phyloP scores from a whole-genome alignment of 305 asterid species.

The Withania somnifera region DNA sequence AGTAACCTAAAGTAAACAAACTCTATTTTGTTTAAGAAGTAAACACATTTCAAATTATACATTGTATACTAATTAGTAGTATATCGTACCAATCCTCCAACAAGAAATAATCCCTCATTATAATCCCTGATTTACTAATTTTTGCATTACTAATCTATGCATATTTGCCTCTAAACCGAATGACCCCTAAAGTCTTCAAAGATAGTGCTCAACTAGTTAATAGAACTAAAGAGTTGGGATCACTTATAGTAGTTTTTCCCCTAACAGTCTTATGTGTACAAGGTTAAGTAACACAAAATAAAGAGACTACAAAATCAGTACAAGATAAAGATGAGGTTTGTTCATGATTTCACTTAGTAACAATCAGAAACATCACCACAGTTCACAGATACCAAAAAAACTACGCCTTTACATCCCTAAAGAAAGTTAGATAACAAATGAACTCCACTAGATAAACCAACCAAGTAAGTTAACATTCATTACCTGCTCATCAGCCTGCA shows the following conservation, averaged over 20 bases:
- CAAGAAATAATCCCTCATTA: not conserved
- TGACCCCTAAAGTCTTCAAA: not conserved
- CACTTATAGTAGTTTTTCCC: not conserved
- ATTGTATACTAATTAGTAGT: not conserved
- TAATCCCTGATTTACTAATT: not conserved
- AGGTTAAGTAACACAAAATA: not conserved
- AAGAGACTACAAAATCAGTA: not conserved
- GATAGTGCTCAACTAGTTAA: not conserved
- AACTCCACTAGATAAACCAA: not conserved
- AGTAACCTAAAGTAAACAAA: not conserved
- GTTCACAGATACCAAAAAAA: not conserved
- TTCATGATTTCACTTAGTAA: not conserved
- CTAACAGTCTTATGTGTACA: not conserved
- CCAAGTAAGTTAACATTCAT: not conserved
- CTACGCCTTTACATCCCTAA: not conserved
- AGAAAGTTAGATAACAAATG: not conserved
- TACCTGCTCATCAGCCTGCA: constrained; percentile 51
- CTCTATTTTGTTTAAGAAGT: not conserved
- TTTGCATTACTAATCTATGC: not conserved
- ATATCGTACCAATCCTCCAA: not conserved
- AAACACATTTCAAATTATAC: not conserved
- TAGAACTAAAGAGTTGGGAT: not conserved
- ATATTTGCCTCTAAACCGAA: not conserved
- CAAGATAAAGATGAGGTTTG: not conserved
- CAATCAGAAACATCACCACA: not conserved